Evolutionary conservation across 768 basidiomycete species (phyloP), one percentile per base, ranked within the genome.

Genomic region (Dentipellis sp.): DNA sequence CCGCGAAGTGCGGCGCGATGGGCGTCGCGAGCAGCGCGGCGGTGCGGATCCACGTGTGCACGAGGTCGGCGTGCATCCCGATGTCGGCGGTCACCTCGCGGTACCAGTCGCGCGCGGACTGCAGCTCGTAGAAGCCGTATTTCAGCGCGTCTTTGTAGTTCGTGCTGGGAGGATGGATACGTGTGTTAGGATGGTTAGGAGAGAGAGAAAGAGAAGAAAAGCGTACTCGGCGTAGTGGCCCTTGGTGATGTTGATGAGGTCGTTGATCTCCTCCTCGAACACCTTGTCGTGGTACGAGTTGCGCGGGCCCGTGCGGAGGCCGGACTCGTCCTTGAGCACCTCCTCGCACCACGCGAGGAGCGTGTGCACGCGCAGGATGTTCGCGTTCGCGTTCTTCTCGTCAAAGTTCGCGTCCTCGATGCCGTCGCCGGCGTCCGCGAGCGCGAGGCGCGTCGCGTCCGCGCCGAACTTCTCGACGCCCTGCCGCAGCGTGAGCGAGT

Each of bases 381-480:
- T 93, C 10, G 97, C 94, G 67, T 98, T 99, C 16, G 97, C 97
- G 5, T 88, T 90, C 75, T 93, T 90, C 78, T 98, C 95, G 67
- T 99, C 97, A 65, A 98, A 99, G 76, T 99, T 99, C 47, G 95
- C 95, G 71, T 99, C 97, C 70, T 97, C 94, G 63, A 97, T 80
- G 52, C 94, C 92, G 68, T 99, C 97, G 12, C 97, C 97, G 23
- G 94, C 93, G 74, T 98, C 95, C 22, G 97, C 97, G 70, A 99
- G 77, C 17, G 84, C 80, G 74, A 99, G 71, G 55, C 97, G 78
- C 65, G 88, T 94, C 35, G 94, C 91, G 68, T 98, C 97, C 37
- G 97, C 94, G 57, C 97, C 97, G 66, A 95, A 98, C 77, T 98
- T 98, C 70, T 84, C 78, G 57, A 95, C 83, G 1, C 88, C 81